These are phyloP conservation scores for Zymoseptoria crescenta DNA, from an alignment of 2,329 filamentous ascomycete genomes.

Conservation along the genomic window DNA sequence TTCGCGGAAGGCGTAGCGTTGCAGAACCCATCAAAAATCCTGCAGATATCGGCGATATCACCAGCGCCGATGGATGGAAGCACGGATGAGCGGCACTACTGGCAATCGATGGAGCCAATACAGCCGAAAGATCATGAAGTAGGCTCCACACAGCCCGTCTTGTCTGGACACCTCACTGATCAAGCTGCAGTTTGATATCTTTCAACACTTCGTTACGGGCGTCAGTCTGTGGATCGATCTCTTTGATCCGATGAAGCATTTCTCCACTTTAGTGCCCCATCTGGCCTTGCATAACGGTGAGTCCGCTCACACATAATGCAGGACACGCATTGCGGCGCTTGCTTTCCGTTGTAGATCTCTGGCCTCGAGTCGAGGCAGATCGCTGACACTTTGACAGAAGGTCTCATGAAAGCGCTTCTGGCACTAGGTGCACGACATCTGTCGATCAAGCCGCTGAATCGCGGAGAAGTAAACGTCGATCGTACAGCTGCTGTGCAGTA, in stretches of 20 bases:
- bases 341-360: background rate
- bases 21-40: constrained; percentile 18
- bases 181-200: constrained; percentile 23
- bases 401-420: constrained; percentile 50
- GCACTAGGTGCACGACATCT: constrained; percentile 49
- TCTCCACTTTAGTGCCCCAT: constrained; percentile 32
- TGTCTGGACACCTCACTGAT: background rate
- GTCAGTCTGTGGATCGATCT: constrained; percentile 38
- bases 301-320: background rate
- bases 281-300: constrained; percentile 42
- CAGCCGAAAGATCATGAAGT: constrained; percentile 31
- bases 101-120: constrained; percentile 20
- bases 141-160: background rate
- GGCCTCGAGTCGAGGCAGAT: background rate
- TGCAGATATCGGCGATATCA: constrained; percentile 20
- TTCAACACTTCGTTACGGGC: constrained; percentile 33
- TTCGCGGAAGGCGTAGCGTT: constrained; percentile 16
- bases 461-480: constrained; percentile 22
- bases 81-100: constrained; percentile 20
- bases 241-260: constrained; percentile 36
- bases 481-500: constrained; percentile 40
- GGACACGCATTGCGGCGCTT: background rate
- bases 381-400: constrained; percentile 26
- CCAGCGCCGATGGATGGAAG: constrained; percentile 10
- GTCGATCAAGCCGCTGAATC: constrained; percentile 31